Evolutionary conservation across 192 early-diverging fungal genomes (phyloP), one percentile per base, ranked within the genome.

Genomic region (Dissophora ornata): DNA sequence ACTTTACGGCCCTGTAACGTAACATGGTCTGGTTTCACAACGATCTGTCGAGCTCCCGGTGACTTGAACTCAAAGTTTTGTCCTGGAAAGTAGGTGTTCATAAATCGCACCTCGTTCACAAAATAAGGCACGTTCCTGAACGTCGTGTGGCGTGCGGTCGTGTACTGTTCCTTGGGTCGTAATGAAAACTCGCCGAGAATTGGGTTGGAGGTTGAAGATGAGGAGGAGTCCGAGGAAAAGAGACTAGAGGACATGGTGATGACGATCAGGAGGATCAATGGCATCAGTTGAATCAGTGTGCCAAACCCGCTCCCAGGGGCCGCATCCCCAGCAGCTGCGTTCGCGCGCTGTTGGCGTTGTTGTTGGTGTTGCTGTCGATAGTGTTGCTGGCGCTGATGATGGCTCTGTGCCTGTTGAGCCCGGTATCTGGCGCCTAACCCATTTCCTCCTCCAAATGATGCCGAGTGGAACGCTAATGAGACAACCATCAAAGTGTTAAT

Each of bases 251-350:
- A 64, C 18, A 98, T 80, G 9, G 93, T 90, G 47, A 95, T 84
- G 13, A 93, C 45, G 46, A 95, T 83, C 18, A 98, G 64, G 7
- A 95, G 49, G 22, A 97, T 63, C 46, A 97, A 57, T 13, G 95
- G 96, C 44, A 96, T 60, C 12, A 95, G 62, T 69, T 95, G 95
- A 22, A 94, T 54, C 30, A 93, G 82, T 41, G 85, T 81, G 41
- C 85, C 64, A 21, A 63, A 56, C 42, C 82, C 79, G 21, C 73
- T 65, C 2, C 28, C 46, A 2, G 47, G 1, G n/a, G 54, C 67
- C 2, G 38, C 49, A 21, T 67, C 62, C 24, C 41, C 42, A 10
- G 34, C 53, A 34, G 49, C 64, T 54, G 30, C 63, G 16, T 32
- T 57, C 41, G 33, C 63, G 56, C 68, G 79, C 30, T 55, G 82